These are phyloP conservation scores for Colletotrichum sp. DNA, from an alignment of 2,329 filamentous ascomycete genomes.

Conservation along the genomic window DNA sequence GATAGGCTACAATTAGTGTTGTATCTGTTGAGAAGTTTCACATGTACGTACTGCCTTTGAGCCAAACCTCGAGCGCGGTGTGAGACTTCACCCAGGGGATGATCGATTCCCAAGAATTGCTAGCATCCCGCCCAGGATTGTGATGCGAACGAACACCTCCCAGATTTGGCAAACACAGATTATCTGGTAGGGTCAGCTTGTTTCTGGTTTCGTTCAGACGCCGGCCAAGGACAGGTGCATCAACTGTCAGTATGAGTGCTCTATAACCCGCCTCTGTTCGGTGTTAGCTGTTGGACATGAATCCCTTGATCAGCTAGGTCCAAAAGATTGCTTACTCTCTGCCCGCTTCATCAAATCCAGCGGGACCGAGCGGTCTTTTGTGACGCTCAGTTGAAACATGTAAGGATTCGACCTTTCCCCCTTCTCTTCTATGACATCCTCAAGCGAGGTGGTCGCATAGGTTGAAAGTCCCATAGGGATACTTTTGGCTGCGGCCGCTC, in stretches of 20 bases:
- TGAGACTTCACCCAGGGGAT: neutral
- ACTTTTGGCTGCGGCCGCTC: neutral
- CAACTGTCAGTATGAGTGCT: neutral
- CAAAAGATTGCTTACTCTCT: neutral
- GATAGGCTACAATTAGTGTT: neutral
- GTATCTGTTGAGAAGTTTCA: neutral
- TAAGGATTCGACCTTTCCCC: neutral
- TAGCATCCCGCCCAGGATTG: neutral
- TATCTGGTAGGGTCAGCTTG: neutral
- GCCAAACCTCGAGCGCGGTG: neutral
- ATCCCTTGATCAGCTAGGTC: neutral
- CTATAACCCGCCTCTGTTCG: neutral
- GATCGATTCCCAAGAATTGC: neutral
- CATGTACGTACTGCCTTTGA: neutral
- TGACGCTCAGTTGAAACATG: neutral
- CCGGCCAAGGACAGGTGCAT: neutral
- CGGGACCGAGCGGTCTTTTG: neutral
- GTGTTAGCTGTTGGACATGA: neutral
- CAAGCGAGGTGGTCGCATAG: neutral
- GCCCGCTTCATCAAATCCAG: neutral
- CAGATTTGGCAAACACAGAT: neutral
- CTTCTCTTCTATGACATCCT: neutral
- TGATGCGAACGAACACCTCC: neutral
- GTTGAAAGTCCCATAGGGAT: neutral
- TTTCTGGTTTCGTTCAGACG: neutral